Base-by-base conservation (phyloP, 306 rosid genomes). In the Senna siamea region DNA sequence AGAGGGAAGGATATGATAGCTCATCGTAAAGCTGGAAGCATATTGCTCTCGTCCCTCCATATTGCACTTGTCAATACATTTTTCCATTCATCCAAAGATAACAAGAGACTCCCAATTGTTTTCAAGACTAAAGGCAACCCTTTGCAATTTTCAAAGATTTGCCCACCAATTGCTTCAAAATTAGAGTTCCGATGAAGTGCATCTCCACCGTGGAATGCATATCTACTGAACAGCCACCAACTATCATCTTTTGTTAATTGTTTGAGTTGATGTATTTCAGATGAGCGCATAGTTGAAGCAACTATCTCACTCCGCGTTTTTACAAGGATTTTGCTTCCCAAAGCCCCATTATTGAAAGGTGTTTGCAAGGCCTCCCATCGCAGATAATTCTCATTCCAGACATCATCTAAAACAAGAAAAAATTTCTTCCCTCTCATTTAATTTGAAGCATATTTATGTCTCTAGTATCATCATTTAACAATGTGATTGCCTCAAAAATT, bases 1-100 rank as follows among this genome's bases (percentile, higher is more conserved):
- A 78, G 59, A 55, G 5, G 82, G 69, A 0, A 78, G 59, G 41
- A 57, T 41, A 1, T 47, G 30, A 19, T 79, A 83, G 43, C 83
- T 79, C 23, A 5, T 37, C 66, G 70, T 70, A 0, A 78, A 70
- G 20, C 80, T 18, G 57, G 26, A 1, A 18, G 57, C 6, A 51
- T 51, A 51, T 51, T 19, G 11, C 11, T 51, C 11, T 8, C 26
- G 0, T 17, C 57, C 10, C 19, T 6, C 65, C 58, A 20, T 14
- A 5, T 38, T 15, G 5, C 54, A 48, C 20, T 48, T 15, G 5
- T 38, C 43, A 38, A 3, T 3, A 38, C 6, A 8, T 6, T 38
- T 1, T 46, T 46, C 51, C 51, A 48, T 48, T 48, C 54, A 7
- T 48, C 54, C 7, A 48, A 4, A 15, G 54, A 48, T 48, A n/a